Conservation (phyloP, 2,329 filamentous ascomycete genomes). For the Cercospora nicotianae region DNA sequence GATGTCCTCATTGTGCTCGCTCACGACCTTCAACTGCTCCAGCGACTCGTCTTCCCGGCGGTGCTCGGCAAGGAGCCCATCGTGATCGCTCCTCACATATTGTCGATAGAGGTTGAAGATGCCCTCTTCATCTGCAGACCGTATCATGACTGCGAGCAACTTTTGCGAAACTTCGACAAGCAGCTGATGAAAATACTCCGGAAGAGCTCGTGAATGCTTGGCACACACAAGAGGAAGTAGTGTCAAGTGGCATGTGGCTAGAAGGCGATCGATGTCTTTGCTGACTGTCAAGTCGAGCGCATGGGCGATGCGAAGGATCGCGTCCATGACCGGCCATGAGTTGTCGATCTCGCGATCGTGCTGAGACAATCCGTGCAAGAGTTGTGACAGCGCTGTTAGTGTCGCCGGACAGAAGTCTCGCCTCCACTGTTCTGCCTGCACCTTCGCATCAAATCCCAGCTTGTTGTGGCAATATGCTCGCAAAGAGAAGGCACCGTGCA, state of each 20-base stretch:
- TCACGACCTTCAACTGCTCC: conserved; percentile 17
- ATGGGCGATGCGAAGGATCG: conserved; percentile 22
- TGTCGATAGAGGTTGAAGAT: conserved; percentile 25
- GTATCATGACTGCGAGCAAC: conserved; percentile 10
- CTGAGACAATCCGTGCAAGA: conserved; percentile 21
- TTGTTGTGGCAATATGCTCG: conserved; percentile 4
- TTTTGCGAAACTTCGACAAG: conserved; percentile 12
- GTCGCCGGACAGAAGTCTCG: not conserved
- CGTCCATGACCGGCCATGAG: conserved; percentile 30
- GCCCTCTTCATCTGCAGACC: conserved; percentile 6
- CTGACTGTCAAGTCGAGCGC: conserved; percentile 9
- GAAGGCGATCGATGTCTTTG: conserved; percentile 22
- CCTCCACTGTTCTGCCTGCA: not conserved
- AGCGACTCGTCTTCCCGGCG: not conserved
- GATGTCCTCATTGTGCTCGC: conserved; percentile 18
- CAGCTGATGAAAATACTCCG: conserved; percentile 30
- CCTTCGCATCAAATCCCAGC: conserved; percentile 10
- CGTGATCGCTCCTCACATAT: conserved; percentile 28
- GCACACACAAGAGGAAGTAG: conserved; percentile 33
- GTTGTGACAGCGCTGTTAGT: not conserved
- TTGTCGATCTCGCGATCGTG: conserved; percentile 21
- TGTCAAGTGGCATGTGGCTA: conserved; percentile 27
- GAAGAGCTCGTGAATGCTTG: conserved; percentile 36
- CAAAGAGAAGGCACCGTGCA: conserved; percentile 5
- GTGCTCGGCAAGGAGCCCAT: conserved; percentile 24